These are phyloP conservation scores for Leccinum incarnatum DNA, from an alignment of 768 basidiomycete species.

Conservation along the genomic window DNA sequence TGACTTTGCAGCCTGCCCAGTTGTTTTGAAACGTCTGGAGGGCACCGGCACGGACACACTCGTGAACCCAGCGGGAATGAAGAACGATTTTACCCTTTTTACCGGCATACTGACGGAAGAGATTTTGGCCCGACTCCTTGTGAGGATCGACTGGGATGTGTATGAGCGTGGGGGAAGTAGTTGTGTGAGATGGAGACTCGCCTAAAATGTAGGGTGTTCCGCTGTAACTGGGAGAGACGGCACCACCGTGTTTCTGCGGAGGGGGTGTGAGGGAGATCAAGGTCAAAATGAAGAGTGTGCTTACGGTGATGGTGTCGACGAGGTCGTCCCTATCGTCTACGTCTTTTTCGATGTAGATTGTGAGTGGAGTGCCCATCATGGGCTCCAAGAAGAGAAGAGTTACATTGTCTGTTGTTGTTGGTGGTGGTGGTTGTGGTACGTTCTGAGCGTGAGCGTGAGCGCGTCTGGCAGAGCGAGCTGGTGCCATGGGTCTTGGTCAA, in stretches of 20 bases:
- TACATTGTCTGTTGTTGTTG: slow-evolving; percentile 18
- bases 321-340: slow-evolving; percentile 67
- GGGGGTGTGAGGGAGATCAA: slow-evolving; percentile 8
- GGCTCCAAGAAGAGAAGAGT: slow-evolving; percentile 71
- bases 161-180: slow-evolving; percentile 6
- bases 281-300: slow-evolving; percentile 27
- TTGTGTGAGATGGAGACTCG: slow-evolving; percentile 33
- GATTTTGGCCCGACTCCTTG: slow-evolving; percentile 74
- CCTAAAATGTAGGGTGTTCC: slow-evolving; percentile 79
- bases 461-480: slow-evolving; percentile 61
- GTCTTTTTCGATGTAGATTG: slow-evolving; percentile 79
- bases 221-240: slow-evolving; percentile 71
- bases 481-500: slow-evolving; percentile 74
- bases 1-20: slow-evolving; percentile 81
- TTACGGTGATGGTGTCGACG: slow-evolving; percentile 62
- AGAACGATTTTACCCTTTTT: slow-evolving; percentile 82
- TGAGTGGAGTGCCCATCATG: slow-evolving; percentile 73
- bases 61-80: slow-evolving; percentile 69
- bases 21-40: slow-evolving; percentile 74
- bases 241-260: slow-evolving; percentile 72
- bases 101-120: slow-evolving; percentile 73
- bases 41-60: slow-evolving; percentile 66
- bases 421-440: background rate
- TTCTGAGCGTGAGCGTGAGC: slow-evolving; percentile 41
- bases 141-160: slow-evolving; percentile 64